Base-by-base conservation (phyloP, 495 filamentous ascomycete genomes). In the Cenococcum geophilum region DNA sequence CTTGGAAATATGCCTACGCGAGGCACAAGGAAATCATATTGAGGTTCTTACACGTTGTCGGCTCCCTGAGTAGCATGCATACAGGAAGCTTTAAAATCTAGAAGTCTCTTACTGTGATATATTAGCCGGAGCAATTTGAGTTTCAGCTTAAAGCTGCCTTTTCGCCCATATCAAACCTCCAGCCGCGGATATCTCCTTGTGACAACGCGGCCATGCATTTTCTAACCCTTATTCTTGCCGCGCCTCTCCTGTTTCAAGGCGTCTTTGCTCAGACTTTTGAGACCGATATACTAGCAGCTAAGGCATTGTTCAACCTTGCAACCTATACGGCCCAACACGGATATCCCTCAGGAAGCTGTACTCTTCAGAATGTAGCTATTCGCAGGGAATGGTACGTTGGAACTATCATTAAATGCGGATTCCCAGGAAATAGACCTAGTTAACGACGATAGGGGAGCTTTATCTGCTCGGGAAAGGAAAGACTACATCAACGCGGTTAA, bases 401-500 rank as follows among this genome's bases (percentile, higher is more conserved):
- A 20, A 22, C 25, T 55, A 34, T 23, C 22, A 37, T 1, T 14
- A 22, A n/a, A n/a, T 43, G 37, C 40, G 54, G 25, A 36, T 51
- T 53, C 37, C 61, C 58, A 59, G 42, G 20, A 4, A n/a, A 47
- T 21, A n/a, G 10, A 47, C 4, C 42, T 47, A 21, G 10, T 47
- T 32, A 3, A 32, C 6, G 27, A 52, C 49, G 6, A 14, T 51
- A 86, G 84, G 82, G 76, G 75, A 48, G 69, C 77, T 5, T 72
- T 87, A 6, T 66, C 68, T 12, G 40, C 59, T 9, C 1, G 43
- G 0, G 76, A 89, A 69, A 80, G 79, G 67, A 82, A 75, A 42
- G 71, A 71, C 12, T 89, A 86, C 63, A 85, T 84, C 60, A 70
- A 79, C 25, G 83, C 88, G 1, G 80, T 89, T 23, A 76, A 81